Conservation (phyloP, 192 early-diverging fungal species). For the Tieghemiomyces parasiticus region DNA sequence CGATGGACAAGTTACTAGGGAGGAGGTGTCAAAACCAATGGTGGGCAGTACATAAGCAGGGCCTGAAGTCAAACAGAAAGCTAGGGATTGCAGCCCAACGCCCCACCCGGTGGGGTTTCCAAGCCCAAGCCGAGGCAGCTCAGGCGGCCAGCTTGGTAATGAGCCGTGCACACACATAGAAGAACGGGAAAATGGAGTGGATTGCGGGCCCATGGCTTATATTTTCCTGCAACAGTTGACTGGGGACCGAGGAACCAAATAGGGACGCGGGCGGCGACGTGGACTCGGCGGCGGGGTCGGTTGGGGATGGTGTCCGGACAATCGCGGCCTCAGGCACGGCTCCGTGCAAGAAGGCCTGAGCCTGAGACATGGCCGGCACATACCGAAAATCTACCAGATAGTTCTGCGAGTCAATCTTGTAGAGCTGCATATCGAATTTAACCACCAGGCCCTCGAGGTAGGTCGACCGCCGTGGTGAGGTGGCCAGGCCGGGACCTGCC, state of each 20-base stretch:
- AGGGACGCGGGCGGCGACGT: slow-evolving; percentile 17
- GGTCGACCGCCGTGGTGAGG: not conserved
- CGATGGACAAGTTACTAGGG: no score
- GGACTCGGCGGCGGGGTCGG: slow-evolving; percentile 18
- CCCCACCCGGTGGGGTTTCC: no score
- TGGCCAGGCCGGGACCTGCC: no score
- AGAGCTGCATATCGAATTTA: slow-evolving; percentile 92
- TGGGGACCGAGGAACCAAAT: slow-evolving; percentile 5
- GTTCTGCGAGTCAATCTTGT: slow-evolving; percentile 75
- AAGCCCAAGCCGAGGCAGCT: no score
- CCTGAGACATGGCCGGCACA: slow-evolving; percentile 26
- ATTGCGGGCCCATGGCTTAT: slow-evolving; percentile 19
- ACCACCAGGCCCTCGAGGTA: slow-evolving; percentile 31
- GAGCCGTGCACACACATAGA: slow-evolving; percentile 85
- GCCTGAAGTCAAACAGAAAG: no score
- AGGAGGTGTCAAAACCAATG: no score
- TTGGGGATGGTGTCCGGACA: not conserved
- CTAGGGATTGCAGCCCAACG: no score
- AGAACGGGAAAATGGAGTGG: slow-evolving; percentile 71
- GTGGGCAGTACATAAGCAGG: no score
- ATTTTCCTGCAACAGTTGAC: not conserved
- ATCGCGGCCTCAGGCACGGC: not conserved
- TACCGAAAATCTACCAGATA: slow-evolving; percentile 97
- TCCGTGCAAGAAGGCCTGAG: slow-evolving; percentile 16
- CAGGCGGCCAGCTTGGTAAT: slow-evolving; percentile 90